Evolutionary conservation across 129 eudicot species (phyloP).

Genomic region (Flaveria ramosissima): DNA sequence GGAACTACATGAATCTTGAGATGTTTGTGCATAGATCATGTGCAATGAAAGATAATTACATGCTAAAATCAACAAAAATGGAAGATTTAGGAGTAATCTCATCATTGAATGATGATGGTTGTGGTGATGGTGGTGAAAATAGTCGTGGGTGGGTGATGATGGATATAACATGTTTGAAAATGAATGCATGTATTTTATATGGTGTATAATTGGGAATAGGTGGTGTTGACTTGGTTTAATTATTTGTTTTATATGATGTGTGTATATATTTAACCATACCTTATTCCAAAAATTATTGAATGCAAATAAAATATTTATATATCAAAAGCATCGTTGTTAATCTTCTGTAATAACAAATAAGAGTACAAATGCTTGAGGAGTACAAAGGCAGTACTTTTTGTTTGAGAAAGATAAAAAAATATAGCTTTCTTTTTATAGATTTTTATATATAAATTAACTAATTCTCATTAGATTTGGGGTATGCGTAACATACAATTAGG

Average conservation of each 20-base stretch:
- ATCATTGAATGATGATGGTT: conserved; percentile 18
- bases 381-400: too few relatives aligned
- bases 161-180: conserved; percentile 32
- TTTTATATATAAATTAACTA: not conserved
- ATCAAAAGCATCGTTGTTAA: not conserved
- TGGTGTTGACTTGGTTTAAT: conserved; percentile 38
- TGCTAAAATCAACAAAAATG: conserved; percentile 33
- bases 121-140: conserved; percentile 9
- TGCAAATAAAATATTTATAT: not conserved
- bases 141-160: conserved; percentile 32
- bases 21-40: conserved; percentile 52
- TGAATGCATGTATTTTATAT: conserved; percentile 21
- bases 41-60: conserved; percentile 21
- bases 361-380: too few relatives aligned
- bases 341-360: too few relatives aligned
- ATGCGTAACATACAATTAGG: too few relatives aligned
- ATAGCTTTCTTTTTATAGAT: not conserved
- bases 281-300: not conserved
- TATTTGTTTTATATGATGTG: conserved; percentile 12
- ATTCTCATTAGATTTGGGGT: not conserved
- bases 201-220: conserved; percentile 22
- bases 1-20: conserved; percentile 60
- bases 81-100: conserved; percentile 33
- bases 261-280: conserved; percentile 11
- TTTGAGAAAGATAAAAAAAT: not conserved